phyloP scores from a whole-genome alignment of 2,329 filamentous ascomycete genomes.

The Cercospora sp. region DNA sequence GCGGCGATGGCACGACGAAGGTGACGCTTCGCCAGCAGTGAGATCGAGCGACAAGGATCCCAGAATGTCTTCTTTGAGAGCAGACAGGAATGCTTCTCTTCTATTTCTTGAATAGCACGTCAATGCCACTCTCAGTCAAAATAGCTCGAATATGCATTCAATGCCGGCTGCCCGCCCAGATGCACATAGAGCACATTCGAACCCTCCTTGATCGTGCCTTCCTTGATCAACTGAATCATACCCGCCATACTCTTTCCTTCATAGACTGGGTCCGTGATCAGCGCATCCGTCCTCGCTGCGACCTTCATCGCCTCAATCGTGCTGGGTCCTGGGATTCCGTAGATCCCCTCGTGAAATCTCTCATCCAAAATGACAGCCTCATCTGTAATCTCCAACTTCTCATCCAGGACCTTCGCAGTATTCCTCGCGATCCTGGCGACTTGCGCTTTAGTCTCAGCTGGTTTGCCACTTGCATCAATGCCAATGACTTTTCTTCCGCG shows the following conservation, averaged over 20 bases:
- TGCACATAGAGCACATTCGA: conserved; percentile 69
- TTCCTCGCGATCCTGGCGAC: conserved; percentile 65
- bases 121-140: conserved; percentile 18
- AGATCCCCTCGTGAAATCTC: conserved; percentile 65
- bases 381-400: conserved; percentile 61
- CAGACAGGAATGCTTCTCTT: background rate
- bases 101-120: background rate
- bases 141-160: conserved; percentile 61
- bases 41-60: background rate
- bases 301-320: conserved; percentile 70
- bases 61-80: too few relatives aligned
- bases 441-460: conserved; percentile 63
- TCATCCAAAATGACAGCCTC: conserved; percentile 64
- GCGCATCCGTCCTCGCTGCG: conserved; percentile 66
- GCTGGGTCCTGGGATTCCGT: conserved; percentile 65
- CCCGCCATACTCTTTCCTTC: conserved; percentile 74
- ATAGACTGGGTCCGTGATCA: conserved; percentile 75
- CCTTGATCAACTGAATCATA: conserved; percentile 66
- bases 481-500: conserved; percentile 61
- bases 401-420: conserved; percentile 64
- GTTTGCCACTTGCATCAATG: conserved; percentile 65
- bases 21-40: background rate
- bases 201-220: conserved; percentile 61
- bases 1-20: background rate
- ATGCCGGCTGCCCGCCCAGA: conserved; percentile 66